phyloP scores from a whole-genome alignment of 2,329 filamentous ascomycete genomes.

The Cladosporium halotolerans region DNA sequence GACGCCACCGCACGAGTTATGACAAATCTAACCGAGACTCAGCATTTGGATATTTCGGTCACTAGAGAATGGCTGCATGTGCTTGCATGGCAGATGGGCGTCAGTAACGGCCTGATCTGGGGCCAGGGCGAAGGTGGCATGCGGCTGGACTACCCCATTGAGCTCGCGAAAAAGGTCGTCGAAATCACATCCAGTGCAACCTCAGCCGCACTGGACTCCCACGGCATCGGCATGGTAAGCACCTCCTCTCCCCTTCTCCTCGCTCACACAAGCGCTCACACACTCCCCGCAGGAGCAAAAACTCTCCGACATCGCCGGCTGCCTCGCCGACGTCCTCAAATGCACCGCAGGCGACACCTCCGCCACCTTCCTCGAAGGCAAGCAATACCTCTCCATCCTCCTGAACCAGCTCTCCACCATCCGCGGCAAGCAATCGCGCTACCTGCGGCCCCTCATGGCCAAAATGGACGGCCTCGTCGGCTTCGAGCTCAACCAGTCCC shows the following conservation, averaged over 20 bases:
- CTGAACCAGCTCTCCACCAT: constrained; percentile 29
- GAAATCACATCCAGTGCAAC: constrained; percentile 27
- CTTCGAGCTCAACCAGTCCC: constrained; percentile 14
- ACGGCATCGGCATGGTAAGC: constrained; percentile 33
- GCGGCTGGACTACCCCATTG: constrained; percentile 32
- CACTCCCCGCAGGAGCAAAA: constrained; percentile 28
- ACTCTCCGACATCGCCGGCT: constrained; percentile 31
- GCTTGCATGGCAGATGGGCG: constrained; percentile 34
- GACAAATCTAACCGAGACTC: constrained; percentile 28
- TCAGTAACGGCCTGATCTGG: constrained; percentile 32
- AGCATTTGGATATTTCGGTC: constrained; percentile 30
- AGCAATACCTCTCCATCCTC: constrained; percentile 29
- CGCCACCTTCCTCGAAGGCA: constrained; percentile 27
- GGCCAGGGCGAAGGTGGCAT: constrained; percentile 29
- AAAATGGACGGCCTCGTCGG: constrained; percentile 29
- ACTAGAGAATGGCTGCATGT: constrained; percentile 33
- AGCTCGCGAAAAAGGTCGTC: constrained; percentile 30
- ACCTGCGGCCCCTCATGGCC: constrained; percentile 29
- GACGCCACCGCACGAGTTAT: constrained; percentile 26
- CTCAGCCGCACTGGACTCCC: constrained; percentile 26
- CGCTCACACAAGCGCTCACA: neutral
- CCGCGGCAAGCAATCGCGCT: constrained; percentile 30
- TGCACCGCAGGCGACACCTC: constrained; percentile 31
- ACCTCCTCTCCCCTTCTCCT: neutral
- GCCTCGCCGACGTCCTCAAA: constrained; percentile 31